Evolutionary conservation across 306 rosid species (phyloP).

Genomic region (Geum urbanum): DNA sequence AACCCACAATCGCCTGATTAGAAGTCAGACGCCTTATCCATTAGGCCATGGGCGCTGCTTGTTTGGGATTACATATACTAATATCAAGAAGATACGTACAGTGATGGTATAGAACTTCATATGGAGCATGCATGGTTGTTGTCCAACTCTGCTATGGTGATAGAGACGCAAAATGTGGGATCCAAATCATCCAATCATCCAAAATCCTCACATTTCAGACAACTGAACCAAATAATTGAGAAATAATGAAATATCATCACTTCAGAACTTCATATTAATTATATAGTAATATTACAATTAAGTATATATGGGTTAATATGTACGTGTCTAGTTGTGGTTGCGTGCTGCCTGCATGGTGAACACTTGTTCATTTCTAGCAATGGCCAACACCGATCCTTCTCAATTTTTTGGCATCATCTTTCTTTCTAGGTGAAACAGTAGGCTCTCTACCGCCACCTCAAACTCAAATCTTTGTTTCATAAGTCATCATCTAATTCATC

Average conservation of each 20-base stretch:
- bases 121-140: not conserved
- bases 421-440: not conserved
- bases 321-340: not conserved
- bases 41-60: constrained; percentile 27
- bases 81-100: not conserved
- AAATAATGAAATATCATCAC: not conserved
- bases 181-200: not conserved
- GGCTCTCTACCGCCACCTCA: not conserved
- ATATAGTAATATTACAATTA: not conserved
- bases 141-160: not conserved
- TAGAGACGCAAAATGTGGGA: not conserved
- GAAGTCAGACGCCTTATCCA: constrained; percentile 32
- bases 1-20: constrained; percentile 31
- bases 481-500: not conserved
- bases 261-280: not conserved
- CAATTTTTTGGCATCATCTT: not conserved
- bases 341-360: constrained; percentile 12
- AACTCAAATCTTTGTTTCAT: not conserved
- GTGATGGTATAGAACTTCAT: not conserved
- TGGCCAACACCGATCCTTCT: not conserved
- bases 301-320: no score
- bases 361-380: not conserved
- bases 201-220: not conserved
- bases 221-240: not conserved
- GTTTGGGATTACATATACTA: not conserved